Percentiles rank a stretch among this genome's conserved stretches.
Evolutionary conservation across 140 eudicot genomes (phyloP).

Genomic region (Cichorium intybus): DNA sequence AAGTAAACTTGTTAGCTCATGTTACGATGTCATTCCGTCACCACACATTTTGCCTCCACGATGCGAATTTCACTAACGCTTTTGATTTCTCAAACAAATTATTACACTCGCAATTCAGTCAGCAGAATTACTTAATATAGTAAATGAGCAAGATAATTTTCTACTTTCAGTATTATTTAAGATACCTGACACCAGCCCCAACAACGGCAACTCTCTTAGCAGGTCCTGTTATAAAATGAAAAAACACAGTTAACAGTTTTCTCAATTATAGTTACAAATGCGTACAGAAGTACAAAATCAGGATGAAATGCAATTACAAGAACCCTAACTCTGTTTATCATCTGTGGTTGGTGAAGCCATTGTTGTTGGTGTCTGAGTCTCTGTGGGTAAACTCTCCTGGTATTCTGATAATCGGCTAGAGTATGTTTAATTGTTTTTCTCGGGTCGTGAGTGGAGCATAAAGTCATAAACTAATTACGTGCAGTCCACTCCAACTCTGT

Average conservation of each 20-base stretch:
- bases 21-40: background rate
- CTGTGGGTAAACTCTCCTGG: constrained; percentile 20
- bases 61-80: constrained; percentile 7
- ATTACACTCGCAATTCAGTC: background rate
- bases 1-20: background rate
- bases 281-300: background rate
- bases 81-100: constrained; percentile 3
- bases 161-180: background rate
- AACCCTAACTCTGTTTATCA: constrained; percentile 29
- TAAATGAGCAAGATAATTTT: background rate
- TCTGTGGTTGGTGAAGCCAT: constrained; percentile 30
- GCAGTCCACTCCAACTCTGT: background rate
- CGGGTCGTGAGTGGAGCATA: background rate
- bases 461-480: no score
- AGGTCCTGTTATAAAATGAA: constrained; percentile 34
- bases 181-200: constrained; percentile 94
- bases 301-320: constrained; percentile 1
- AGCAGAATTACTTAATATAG: background rate
- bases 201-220: constrained; percentile 80
- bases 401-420: background rate
- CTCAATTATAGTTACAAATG: constrained; percentile 10
- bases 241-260: background rate
- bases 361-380: constrained; percentile 15
- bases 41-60: background rate
- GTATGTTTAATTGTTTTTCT: background rate